Conservation (phyloP, 1,139 yeast species). For the Geotrichum carabidarum region DNA sequence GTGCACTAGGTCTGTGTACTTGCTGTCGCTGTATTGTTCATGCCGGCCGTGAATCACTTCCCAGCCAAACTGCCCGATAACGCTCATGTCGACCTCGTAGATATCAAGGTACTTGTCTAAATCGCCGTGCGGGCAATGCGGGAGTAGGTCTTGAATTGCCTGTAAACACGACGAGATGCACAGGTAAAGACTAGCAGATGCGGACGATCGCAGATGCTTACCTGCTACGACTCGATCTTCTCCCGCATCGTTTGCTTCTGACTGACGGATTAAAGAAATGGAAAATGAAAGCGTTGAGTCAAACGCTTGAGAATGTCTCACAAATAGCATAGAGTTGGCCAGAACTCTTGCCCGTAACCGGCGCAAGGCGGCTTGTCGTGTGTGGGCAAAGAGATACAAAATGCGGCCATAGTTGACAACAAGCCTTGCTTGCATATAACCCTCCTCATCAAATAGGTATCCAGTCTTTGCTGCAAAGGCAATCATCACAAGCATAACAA, state of each 20-base stretch:
- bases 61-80: slow-evolving; percentile 23
- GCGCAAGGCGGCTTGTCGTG: slow-evolving; percentile 37
- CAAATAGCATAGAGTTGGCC: slow-evolving; percentile 31
- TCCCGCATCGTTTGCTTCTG: slow-evolving; percentile 27
- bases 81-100: slow-evolving; percentile 36
- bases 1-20: slow-evolving; percentile 18
- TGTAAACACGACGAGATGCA: slow-evolving; percentile 27
- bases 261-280: slow-evolving; percentile 36
- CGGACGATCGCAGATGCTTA: slow-evolving; percentile 31
- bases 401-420: slow-evolving; percentile 21
- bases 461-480: slow-evolving; percentile 28
- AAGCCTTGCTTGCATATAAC: background rate
- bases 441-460: slow-evolving; percentile 2
- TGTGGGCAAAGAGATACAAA: slow-evolving; percentile 33
- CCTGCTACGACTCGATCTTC: slow-evolving; percentile 24
- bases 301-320: slow-evolving; percentile 30
- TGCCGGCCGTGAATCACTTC: slow-evolving; percentile 21
- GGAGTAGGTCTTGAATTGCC: slow-evolving; percentile 31
- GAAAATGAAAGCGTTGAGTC: slow-evolving; percentile 35
- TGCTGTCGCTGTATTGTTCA: slow-evolving; percentile 24
- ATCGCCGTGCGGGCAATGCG: slow-evolving; percentile 34
- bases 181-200: slow-evolving; percentile 33
- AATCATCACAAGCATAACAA: slow-evolving; percentile 35
- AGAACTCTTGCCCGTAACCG: slow-evolving; percentile 35
- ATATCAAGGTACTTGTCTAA: slow-evolving; percentile 42